These are phyloP conservation scores for Pseudonitzschia pungens DNA, from an alignment of 108 stramenopile genomes.

Conservation along the genomic window DNA sequence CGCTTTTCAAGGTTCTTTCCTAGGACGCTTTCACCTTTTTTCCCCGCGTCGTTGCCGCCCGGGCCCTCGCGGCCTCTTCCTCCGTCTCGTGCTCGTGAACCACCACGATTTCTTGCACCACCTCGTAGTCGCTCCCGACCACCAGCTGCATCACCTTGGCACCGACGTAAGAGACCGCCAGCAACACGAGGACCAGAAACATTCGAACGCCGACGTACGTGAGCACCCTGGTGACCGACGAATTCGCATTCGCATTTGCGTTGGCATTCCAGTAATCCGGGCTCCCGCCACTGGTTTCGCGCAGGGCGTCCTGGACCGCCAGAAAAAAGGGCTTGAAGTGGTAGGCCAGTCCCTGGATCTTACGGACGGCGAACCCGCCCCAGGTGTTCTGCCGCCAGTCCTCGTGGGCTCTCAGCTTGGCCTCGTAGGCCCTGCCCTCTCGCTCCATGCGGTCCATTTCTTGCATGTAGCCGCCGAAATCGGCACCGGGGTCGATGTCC, in stretches of 20 bases:
- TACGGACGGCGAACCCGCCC: constrained; percentile 29
- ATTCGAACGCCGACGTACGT: constrained; percentile 14
- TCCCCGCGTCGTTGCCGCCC: constrained; percentile 8
- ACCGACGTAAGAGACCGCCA: constrained; percentile 8
- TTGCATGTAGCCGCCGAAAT: constrained; percentile 35
- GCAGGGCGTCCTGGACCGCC: constrained; percentile 1
- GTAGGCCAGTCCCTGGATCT: constrained; percentile 15
- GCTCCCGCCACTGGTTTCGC: neutral
- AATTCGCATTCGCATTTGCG: neutral
- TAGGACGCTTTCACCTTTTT: constrained; percentile 11
- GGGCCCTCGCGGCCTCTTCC: constrained; percentile 27
- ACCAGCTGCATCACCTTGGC: constrained; percentile 22
- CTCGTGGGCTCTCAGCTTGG: constrained; percentile 19
- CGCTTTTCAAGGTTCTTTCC: too few relatives aligned
- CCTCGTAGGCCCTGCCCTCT: constrained; percentile 1
- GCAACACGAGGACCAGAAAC: neutral
- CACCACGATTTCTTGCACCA: constrained; percentile 41
- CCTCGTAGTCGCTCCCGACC: constrained; percentile 27
- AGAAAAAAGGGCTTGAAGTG: constrained; percentile 27
- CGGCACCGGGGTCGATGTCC: constrained; percentile 18
- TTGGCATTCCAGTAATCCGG: too few relatives aligned
- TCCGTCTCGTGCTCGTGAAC: constrained; percentile 40
- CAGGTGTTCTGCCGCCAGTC: constrained; percentile 37
- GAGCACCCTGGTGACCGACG: too few relatives aligned
- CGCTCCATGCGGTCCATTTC: constrained; percentile 16